Base-by-base conservation (phyloP, 805 yeast genomes). In the Kazachstania taianensis region DNA sequence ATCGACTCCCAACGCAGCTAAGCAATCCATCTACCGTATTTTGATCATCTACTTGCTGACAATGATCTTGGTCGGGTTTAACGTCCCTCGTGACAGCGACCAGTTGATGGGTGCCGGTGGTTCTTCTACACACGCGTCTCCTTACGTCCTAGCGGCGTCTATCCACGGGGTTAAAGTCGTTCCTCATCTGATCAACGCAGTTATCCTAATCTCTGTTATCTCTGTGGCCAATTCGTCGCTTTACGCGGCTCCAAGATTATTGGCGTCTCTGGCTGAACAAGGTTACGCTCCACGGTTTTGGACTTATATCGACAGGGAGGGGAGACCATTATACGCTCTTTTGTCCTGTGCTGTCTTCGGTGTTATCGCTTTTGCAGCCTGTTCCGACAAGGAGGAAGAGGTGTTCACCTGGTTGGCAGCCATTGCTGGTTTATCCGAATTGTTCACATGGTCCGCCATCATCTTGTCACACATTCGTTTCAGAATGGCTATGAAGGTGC, bases 181-280 rank as follows among this genome's bases (percentile, higher is more conserved):
- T 33, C 87, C 87, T 35, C 73, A 78, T 35, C 72, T 81, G 42
- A 78, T 81, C 65, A 81, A 81, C 53, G 83, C 75, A 15, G 84
- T 80, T 29, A 78, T 81, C 45, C 63, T 81, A 61, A 57, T 80
- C 39, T 77, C 87, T 3, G 84, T 81, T 19, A 58, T 78, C 37
- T 79, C 86, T 6, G 87, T 80, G 36, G 86, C 85, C 46, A 81
- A 80, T 63, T 74, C 85, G 17, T 73, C 86, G 2, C 73, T 79
- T 28, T 81, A 69, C 53, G 82, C 79, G n/a, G 71, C 78, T 41
- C 78, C 86, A 33, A 71, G 89, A 66, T 67, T 84, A 7, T 52
- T 81, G 36, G 75, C 74, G 36, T 71, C 83, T 16, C 61, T 81
- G 48, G 78, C 85, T 13, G 76, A 74, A 40, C 82, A 78, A 57